A percentile compares a stretch with the other conserved stretches of the same genome.
Conservation (phyloP, 495 filamentous ascomycete genomes). For the Tuber borchii region DNA sequence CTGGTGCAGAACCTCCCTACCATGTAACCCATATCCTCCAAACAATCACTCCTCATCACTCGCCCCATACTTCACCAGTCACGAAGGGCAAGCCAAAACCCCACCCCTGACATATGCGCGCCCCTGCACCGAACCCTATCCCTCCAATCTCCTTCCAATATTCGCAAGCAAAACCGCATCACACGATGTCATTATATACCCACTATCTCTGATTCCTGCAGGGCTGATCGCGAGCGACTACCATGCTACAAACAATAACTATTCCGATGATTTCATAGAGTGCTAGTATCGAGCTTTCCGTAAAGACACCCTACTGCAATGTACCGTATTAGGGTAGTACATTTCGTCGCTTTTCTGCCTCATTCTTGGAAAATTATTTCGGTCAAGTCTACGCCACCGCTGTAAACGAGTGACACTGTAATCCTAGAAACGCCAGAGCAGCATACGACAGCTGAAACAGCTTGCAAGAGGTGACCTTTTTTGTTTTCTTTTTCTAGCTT, state of each 20-base stretch:
- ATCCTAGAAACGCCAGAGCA: not conserved
- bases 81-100: not conserved
- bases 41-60: not conserved
- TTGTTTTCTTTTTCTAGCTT: not conserved
- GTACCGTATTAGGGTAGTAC: not conserved
- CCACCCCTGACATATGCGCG: not conserved
- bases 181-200: too few relatives aligned
- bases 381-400: not conserved
- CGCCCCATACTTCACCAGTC: not conserved
- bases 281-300: not conserved
- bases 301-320: not conserved
- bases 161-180: too few relatives aligned
- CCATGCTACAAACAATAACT: too few relatives aligned
- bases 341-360: not conserved
- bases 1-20: too few relatives aligned
- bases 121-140: too few relatives aligned
- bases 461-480: not conserved
- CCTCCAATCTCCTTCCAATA: too few relatives aligned
- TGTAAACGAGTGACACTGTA: not conserved
- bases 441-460: not conserved
- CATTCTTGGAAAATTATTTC: not conserved
- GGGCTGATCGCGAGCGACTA: too few relatives aligned
- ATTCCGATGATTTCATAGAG: not conserved
- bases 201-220: too few relatives aligned
- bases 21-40: not conserved